A percentile compares a stretch with the other conserved stretches of the same genome.
Conservation (phyloP, 768 basidiomycete genomes). For the Leccinum boreale region DNA sequence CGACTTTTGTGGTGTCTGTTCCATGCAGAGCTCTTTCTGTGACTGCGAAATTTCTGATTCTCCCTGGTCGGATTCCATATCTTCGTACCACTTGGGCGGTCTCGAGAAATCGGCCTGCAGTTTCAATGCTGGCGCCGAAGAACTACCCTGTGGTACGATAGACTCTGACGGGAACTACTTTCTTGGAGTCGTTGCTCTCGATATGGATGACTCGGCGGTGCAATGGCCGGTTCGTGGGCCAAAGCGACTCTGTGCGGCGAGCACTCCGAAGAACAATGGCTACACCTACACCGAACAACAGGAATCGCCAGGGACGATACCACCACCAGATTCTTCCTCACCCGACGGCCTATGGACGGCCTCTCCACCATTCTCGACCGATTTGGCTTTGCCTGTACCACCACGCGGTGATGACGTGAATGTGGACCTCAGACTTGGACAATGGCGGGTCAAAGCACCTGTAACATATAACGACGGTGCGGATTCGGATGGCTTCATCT, state of each 20-base stretch:
- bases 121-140: neutral
- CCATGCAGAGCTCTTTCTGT: neutral
- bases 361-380: neutral
- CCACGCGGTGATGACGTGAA: neutral
- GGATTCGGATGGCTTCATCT: neutral
- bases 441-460: neutral
- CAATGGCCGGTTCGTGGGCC: conserved; percentile 1
- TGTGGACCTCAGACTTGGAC: conserved; percentile 4
- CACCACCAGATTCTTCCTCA: conserved; percentile 25
- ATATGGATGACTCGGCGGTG: neutral
- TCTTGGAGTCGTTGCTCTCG: neutral
- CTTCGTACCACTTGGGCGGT: neutral
- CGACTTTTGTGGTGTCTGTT: conserved; percentile 8
- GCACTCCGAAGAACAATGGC: conserved; percentile 7
- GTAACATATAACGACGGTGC: neutral
- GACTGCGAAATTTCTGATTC: conserved; percentile 1
- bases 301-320: conserved; percentile 1
- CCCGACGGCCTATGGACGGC: conserved; percentile 1
- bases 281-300: neutral
- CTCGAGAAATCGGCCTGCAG: neutral
- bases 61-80: conserved; percentile 6
- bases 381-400: neutral
- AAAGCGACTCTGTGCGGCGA: neutral
- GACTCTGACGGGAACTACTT: neutral
- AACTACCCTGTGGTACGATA: neutral